Conservation (phyloP, 306 rosid species). For the Quercus engelmannii region DNA sequence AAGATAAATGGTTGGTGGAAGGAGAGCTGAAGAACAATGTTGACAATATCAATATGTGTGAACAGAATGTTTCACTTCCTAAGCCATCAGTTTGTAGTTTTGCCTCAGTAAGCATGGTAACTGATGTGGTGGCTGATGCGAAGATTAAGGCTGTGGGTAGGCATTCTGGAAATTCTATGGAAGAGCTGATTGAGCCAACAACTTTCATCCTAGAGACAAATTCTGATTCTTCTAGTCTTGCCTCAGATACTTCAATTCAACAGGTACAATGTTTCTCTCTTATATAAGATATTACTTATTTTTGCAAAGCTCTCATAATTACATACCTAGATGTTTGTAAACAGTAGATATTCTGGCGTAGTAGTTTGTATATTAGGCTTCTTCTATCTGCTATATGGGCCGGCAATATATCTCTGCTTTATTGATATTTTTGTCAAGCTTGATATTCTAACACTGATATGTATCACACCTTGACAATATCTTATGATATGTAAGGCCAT, state of each 20-base stretch:
- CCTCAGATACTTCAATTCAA: slow-evolving; percentile 34
- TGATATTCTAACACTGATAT: background rate
- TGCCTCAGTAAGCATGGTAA: background rate
- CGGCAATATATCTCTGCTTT: background rate
- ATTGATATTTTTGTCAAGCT: background rate
- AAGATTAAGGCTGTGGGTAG: slow-evolving; percentile 7
- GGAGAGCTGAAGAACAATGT: slow-evolving; percentile 22
- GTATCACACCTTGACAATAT: background rate
- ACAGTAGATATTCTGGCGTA: background rate
- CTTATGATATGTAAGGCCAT: too few relatives aligned
- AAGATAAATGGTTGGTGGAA: slow-evolving; percentile 22
- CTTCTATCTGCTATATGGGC: background rate
- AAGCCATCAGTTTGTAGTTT: slow-evolving; percentile 11
- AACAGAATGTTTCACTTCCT: slow-evolving; percentile 3
- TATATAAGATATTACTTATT: background rate
- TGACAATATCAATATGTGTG: slow-evolving; percentile 6
- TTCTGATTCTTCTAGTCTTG: slow-evolving; percentile 29
- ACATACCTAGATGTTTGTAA: background rate
- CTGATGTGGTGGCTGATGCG: slow-evolving; percentile 19
- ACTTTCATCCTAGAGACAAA: slow-evolving; percentile 16
- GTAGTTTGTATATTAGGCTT: background rate
- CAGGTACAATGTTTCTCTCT: slow-evolving; percentile 43
- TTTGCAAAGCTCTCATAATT: background rate
- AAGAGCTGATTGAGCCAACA: slow-evolving; percentile 23
- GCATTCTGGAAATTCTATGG: slow-evolving; percentile 19